Evolutionary conservation across 371 early-diverging fungal species (phyloP).

Genomic region (Mucor piriformis): DNA sequence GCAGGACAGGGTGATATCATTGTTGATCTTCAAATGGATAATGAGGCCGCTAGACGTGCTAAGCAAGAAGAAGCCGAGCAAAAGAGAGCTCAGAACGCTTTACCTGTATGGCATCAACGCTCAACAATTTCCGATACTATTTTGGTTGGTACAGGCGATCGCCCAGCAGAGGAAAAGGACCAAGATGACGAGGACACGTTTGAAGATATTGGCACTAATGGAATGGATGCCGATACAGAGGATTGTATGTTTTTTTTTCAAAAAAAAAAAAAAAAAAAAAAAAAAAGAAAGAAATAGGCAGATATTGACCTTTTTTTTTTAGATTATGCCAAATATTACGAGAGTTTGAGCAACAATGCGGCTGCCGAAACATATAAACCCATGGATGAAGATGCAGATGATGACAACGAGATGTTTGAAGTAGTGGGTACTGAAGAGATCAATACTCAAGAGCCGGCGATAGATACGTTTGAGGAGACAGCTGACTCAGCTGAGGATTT

Average conservation of each 20-base stretch:
- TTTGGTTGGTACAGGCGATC: constrained; percentile 36
- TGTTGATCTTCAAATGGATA: constrained; percentile 79
- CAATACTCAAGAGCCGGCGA: not conserved
- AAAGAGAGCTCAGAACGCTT: constrained; percentile 77
- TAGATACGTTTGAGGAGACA: constrained; percentile 11
- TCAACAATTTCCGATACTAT: constrained; percentile 65
- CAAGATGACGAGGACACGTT: constrained; percentile 46
- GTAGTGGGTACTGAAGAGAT: not conserved
- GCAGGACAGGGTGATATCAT: constrained; percentile 74
- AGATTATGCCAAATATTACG: constrained; percentile 54
- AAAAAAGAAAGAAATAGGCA: constrained; percentile 1
- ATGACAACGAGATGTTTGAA: not conserved
- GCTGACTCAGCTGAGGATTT: constrained; percentile 25
- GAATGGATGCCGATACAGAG: constrained; percentile 50
- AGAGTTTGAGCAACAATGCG: constrained; percentile 33
- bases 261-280: too few relatives aligned
- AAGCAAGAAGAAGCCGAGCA: constrained; percentile 73
- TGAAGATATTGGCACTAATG: constrained; percentile 38
- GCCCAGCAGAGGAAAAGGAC: constrained; percentile 42
- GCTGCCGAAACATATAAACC: not conserved
- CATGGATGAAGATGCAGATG: constrained; percentile 3
- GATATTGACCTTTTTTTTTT: constrained; percentile 3
- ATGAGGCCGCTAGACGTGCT: constrained; percentile 68
- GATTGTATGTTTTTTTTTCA: constrained; percentile 40
- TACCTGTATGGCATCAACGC: constrained; percentile 82